Base-by-base conservation (phyloP, 768 basidiomycete genomes). In the Naematelia encephala region DNA sequence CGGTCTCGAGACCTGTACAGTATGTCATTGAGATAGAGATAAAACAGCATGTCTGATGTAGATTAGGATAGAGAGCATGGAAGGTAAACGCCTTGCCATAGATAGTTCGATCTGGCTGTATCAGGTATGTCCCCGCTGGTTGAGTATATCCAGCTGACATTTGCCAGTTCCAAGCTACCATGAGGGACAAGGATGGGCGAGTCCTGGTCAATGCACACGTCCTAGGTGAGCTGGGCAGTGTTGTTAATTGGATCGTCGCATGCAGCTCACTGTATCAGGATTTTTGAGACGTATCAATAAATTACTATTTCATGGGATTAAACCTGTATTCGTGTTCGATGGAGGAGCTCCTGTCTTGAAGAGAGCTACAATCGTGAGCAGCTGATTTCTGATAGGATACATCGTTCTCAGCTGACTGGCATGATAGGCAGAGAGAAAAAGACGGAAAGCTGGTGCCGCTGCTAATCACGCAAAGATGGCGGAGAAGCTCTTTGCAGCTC, bases 21-120 rank as follows among this genome's bases (percentile, higher is more conserved):
- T 39, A 39, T 8, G 34, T 39, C 34, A 39, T 39, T 39, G 8
- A 39, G 34, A 39, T 16, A 16, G 8, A 8, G 8, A 39, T 8
- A 8, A 8, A 16, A 16, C 8, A 16, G 34, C 34, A 16, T 39
- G 34, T 39, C 34, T 80, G 14, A 39, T 28, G 23, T 28, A 14
- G 50, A 25, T 23, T 70, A 94, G 92, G 78, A 81, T 98, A 55
- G 94, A 99, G 78, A 92, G 88, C 0, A 84, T 93, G 73, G 92
- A 93, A 70, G 92, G 91, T n/a, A 94, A 92, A 75, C 80, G 85
- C 10, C 85, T 99, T 80, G 96, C 96, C 2, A 98, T 99, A 56
- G 96, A 99, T 78, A 97, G 93, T 2, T 96, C 91, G 66, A 98
- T 99, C 63, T 99, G 96, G 96, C 86, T 99, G 54, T 99, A 99